These are phyloP conservation scores for Nicotiana tomentosiformis DNA, from an alignment of 257 asterid species.

Conservation along the genomic window DNA sequence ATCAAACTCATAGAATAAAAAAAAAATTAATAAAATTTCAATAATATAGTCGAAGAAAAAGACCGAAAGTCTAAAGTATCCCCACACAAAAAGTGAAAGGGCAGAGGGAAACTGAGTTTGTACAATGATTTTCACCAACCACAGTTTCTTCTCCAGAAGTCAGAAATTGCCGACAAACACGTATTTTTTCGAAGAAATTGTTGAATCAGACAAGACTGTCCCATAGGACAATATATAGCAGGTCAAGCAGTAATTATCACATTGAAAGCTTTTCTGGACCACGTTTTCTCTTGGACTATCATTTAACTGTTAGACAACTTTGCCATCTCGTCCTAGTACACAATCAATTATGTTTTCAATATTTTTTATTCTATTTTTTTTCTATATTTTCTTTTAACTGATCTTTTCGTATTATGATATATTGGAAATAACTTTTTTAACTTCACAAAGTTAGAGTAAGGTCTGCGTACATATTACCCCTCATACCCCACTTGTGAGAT, in stretches of 20 bases:
- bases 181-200: constrained; percentile 16
- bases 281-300: background rate
- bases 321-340: background rate
- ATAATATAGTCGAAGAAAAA: background rate
- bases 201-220: constrained; percentile 14
- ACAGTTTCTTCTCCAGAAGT: background rate
- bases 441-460: too few relatives aligned
- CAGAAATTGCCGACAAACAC: constrained; percentile 33
- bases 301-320: background rate
- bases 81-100: background rate
- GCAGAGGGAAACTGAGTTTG: background rate
- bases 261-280: constrained; percentile 14
- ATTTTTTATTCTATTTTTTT: background rate
- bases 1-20: background rate
- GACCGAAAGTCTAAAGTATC: background rate
- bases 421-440: too few relatives aligned
- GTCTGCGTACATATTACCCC: too few relatives aligned
- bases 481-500: too few relatives aligned
- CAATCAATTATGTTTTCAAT: background rate
- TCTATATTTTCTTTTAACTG: background rate
- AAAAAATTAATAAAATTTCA: background rate
- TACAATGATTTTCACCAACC: background rate
- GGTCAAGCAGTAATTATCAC: constrained; percentile 26
- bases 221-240: background rate
- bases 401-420: too few relatives aligned